A percentile compares a stretch with the other conserved stretches of the same genome.
Evolutionary conservation across 768 basidiomycete species (phyloP).

Genomic region (Suillus luteus): DNA sequence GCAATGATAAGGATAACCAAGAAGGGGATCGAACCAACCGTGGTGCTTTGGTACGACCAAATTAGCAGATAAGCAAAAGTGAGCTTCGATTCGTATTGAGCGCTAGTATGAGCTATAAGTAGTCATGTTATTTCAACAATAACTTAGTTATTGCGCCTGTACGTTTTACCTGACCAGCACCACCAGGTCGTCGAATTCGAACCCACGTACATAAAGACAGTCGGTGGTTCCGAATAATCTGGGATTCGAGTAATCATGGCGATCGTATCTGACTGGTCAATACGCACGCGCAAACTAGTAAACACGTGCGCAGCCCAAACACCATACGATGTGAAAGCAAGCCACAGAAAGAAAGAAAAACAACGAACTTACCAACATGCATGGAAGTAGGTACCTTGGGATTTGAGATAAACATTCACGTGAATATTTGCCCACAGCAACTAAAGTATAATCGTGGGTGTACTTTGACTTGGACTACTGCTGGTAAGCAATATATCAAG

Average conservation of each 20-base stretch:
- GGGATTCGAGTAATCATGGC: neutral
- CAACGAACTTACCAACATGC: neutral
- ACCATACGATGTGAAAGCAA: neutral
- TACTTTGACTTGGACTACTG: neutral
- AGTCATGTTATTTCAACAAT: neutral
- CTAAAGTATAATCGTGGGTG: too few relatives aligned
- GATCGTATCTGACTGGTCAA: neutral
- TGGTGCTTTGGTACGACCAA: neutral
- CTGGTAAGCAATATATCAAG: neutral
- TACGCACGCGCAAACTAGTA: neutral
- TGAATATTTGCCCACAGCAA: neutral
- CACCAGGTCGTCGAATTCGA: neutral
- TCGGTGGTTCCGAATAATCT: neutral
- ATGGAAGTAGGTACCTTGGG: neutral
- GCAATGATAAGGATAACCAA: conserved; percentile 1
- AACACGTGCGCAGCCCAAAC: neutral
- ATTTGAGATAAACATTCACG: neutral
- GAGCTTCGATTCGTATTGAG: neutral
- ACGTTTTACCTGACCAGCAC: neutral
- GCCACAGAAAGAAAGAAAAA: neutral
- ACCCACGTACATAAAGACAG: neutral
- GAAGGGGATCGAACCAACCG: neutral
- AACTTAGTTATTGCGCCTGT: neutral
- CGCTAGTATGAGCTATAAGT: conserved; percentile 3
- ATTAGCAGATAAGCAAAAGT: conserved; percentile 3